phyloP scores from a whole-genome alignment of 495 filamentous ascomycete genomes.

The Neurospora sp. region DNA sequence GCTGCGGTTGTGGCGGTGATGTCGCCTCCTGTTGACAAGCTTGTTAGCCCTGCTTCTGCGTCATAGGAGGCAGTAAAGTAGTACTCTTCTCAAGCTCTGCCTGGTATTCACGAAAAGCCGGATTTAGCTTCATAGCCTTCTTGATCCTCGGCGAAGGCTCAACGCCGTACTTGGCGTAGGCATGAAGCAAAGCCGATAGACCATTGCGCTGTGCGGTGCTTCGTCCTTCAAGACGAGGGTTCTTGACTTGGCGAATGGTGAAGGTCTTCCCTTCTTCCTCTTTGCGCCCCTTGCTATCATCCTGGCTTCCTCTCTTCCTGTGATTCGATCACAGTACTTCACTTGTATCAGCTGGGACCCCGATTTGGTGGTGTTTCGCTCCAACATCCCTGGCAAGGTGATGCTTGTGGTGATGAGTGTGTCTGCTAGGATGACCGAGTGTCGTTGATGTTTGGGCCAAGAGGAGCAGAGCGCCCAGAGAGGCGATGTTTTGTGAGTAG shows the following conservation, averaged over 20 bases:
- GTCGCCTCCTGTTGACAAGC: constrained; percentile 17
- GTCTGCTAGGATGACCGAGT: not conserved
- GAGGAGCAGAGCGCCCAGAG: not conserved
- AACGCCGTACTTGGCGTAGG: constrained; percentile 48
- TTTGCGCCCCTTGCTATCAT: not conserved
- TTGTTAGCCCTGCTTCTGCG: not conserved
- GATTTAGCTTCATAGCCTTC: constrained; percentile 17
- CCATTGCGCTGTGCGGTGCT: constrained; percentile 15
- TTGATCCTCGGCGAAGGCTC: constrained; percentile 14
- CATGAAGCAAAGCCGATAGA: constrained; percentile 40
- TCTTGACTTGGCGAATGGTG: constrained; percentile 40
- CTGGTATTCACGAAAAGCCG: not conserved
- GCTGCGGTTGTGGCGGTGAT: constrained; percentile 36
- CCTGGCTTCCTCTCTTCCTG: not conserved
- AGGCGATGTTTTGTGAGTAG: not conserved
- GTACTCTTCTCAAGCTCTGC: not conserved
- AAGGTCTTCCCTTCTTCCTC: constrained; percentile 18
- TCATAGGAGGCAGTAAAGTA: not conserved
- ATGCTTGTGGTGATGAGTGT: not conserved
- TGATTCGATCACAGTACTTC: not conserved
- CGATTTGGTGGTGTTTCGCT: not conserved
- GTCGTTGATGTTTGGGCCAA: not conserved
- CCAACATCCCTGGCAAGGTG: not conserved
- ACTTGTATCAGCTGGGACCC: not conserved
- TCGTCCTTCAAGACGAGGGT: constrained; percentile 24